Conservation (phyloP, 257 asterid genomes). For the Marsdenia floribunda region DNA sequence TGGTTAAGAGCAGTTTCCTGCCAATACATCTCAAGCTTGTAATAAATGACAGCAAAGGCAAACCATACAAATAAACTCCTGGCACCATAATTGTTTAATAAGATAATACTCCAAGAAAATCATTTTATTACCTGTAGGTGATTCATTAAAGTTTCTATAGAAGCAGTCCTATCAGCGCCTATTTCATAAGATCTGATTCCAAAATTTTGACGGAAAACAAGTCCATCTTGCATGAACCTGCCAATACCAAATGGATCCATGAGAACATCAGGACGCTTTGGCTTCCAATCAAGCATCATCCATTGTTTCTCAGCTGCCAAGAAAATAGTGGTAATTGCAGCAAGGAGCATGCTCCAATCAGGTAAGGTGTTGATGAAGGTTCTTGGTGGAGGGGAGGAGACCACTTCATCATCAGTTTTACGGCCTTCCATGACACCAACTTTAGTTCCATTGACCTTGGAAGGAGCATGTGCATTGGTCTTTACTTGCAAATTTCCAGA, state of each 20-base stretch:
- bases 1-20: conserved; percentile 99
- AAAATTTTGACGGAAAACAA: conserved; percentile 84
- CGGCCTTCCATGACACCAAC: conserved; percentile 69
- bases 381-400: conserved; percentile 70
- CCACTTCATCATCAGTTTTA: conserved; percentile 54
- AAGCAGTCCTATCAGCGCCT: conserved; percentile 97
- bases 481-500: conserved; percentile 62
- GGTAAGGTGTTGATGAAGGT: conserved; percentile 90
- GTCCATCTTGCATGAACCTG: conserved; percentile 79
- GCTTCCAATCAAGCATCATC: conserved; percentile 99
- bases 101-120: background rate
- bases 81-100: background rate
- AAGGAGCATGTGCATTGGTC: conserved; percentile 82
- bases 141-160: conserved; percentile 91
- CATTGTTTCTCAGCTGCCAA: conserved; percentile 99
- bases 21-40: conserved; percentile 23
- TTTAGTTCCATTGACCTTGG: conserved; percentile 89
- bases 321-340: conserved; percentile 87
- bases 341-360: conserved; percentile 99
- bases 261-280: conserved; percentile 77
- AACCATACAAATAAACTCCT: background rate
- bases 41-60: background rate
- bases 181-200: conserved; percentile 94
- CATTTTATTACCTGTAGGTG: conserved; percentile 65
- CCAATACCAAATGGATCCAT: conserved; percentile 85